phyloP scores from a whole-genome alignment of 2,329 filamentous ascomycete genomes.

The Colletotrichum viniferum region DNA sequence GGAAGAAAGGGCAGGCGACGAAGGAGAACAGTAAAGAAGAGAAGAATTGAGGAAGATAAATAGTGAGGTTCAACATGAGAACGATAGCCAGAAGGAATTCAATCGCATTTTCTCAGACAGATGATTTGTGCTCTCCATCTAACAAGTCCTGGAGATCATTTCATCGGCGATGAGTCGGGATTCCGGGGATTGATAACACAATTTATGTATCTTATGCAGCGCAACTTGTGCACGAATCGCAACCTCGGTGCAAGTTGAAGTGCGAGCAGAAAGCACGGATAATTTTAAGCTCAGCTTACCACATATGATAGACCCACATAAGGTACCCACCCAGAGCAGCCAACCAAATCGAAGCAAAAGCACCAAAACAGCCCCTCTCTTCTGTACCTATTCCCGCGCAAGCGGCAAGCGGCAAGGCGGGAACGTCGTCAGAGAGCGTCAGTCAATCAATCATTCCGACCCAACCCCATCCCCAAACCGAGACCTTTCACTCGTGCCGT shows the following conservation, averaged over 20 bases:
- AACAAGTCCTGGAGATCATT: neutral
- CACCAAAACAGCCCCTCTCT: slow-evolving; percentile 16
- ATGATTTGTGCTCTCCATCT: neutral
- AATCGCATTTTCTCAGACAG: neutral
- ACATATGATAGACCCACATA: neutral
- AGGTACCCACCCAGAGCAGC: neutral
- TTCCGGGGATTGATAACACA: neutral
- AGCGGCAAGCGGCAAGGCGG: slow-evolving; percentile 18
- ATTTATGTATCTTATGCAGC: neutral
- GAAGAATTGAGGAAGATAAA: neutral
- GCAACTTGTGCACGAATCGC: neutral
- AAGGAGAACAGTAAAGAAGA: neutral
- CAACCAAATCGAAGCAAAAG: slow-evolving; percentile 8
- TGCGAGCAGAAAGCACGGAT: neutral
- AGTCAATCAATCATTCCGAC: slow-evolving; percentile 8
- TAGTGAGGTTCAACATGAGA: neutral
- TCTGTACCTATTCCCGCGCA: slow-evolving; percentile 4
- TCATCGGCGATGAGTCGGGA: neutral
- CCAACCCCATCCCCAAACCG: neutral
- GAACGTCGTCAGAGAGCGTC: slow-evolving; percentile 19
- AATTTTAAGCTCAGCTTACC: slow-evolving; percentile 11
- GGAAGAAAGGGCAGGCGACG: neutral
- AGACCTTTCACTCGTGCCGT: neutral
- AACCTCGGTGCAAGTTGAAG: neutral
- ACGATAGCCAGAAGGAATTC: neutral